A percentile compares a stretch with the other conserved stretches of the same genome.
These are phyloP conservation scores for Fistulinella prunicolor DNA, from an alignment of 768 basidiomycete species.

Conservation along the genomic window DNA sequence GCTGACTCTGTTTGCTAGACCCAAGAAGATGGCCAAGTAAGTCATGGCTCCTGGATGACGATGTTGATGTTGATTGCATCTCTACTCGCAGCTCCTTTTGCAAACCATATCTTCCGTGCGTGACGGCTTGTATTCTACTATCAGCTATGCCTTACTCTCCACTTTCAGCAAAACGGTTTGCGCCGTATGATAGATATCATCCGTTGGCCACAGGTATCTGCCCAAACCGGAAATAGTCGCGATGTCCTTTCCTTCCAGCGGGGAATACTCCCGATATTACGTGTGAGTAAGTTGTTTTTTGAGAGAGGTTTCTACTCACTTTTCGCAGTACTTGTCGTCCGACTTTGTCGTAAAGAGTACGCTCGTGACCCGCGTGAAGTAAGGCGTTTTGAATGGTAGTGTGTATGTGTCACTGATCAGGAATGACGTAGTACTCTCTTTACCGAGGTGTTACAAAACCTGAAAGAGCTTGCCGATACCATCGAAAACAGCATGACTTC, in stretches of 20 bases:
- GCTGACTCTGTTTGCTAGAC: constrained; percentile 30
- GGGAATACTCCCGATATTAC: constrained; percentile 52
- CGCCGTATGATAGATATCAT: constrained; percentile 50
- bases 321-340: constrained; percentile 53
- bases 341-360: constrained; percentile 59
- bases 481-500: constrained; percentile 41
- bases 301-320: neutral
- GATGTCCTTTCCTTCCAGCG: constrained; percentile 55
- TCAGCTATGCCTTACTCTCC: neutral
- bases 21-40: constrained; percentile 51
- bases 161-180: constrained; percentile 48
- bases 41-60: constrained; percentile 6
- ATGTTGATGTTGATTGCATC: constrained; percentile 3
- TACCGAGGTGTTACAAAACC: constrained; percentile 42
- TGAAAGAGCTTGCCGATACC: constrained; percentile 38
- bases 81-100: constrained; percentile 41
- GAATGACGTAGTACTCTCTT: constrained; percentile 40
- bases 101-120: constrained; percentile 38
- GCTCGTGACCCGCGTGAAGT: constrained; percentile 51
- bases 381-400: constrained; percentile 10
- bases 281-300: constrained; percentile 32
- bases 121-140: too few relatives aligned
- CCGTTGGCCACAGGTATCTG: constrained; percentile 42
- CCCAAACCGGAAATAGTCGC: constrained; percentile 32
- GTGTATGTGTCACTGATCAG: constrained; percentile 6